A percentile compares a stretch with the other conserved stretches of the same genome.
These are phyloP conservation scores for Lachancea meyersii DNA, from an alignment of 805 yeast genomes.

Conservation along the genomic window DNA sequence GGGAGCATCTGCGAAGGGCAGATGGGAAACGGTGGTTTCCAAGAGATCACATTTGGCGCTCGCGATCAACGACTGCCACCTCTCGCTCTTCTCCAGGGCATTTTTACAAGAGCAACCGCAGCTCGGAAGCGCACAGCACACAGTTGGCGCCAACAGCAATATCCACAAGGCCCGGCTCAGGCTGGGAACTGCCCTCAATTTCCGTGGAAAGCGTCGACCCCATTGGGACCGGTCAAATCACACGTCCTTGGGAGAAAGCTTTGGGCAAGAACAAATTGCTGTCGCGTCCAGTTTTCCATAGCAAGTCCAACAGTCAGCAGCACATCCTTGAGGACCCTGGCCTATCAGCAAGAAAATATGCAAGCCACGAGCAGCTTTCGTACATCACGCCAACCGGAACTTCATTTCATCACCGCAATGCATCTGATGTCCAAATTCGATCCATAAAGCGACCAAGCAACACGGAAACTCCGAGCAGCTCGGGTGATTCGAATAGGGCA, in stretches of 20 bases:
- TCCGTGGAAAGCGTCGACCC: conserved; percentile 12
- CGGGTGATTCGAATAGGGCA: conserved; percentile 2
- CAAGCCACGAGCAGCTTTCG: background rate
- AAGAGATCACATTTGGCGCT: conserved; percentile 1
- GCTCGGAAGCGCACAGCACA: background rate
- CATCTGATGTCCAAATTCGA: conserved; percentile 5
- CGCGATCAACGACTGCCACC: background rate
- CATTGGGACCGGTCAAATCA: background rate
- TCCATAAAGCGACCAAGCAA: background rate
- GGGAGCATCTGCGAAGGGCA: conserved; percentile 29
- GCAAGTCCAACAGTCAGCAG: conserved; percentile 2
- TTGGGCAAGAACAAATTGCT: conserved; percentile 16
- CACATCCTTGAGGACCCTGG: background rate
- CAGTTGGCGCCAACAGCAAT: background rate
- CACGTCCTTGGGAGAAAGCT: conserved; percentile 9
- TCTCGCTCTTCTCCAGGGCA: conserved; percentile 1
- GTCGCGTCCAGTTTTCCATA: conserved; percentile 17
- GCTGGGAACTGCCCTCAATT: conserved; percentile 11
- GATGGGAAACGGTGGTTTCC: conserved; percentile 26
- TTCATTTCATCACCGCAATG: conserved; percentile 1
- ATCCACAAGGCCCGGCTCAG: background rate
- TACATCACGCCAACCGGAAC: conserved; percentile 16
- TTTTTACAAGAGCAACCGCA: background rate
- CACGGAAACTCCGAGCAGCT: background rate
- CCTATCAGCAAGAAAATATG: background rate